Evolutionary conservation across 345 rosid species (phyloP), one percentile per base, ranked within the genome.

Genomic region (Gossypium sturtianum): DNA sequence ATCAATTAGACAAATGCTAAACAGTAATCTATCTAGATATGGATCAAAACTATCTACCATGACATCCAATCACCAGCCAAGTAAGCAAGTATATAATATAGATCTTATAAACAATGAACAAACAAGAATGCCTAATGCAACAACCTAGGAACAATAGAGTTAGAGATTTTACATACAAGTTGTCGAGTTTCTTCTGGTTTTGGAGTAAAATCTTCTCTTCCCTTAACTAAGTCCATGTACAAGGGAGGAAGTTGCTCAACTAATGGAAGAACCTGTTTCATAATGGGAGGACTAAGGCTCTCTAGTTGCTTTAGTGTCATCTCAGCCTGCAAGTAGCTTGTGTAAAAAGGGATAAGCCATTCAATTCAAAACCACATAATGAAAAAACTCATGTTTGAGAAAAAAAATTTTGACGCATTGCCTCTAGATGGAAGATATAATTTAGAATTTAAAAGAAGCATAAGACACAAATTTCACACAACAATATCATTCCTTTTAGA

Each of bases 131-230:
- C 20, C 11, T 11, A 19, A 27, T 43, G 23, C 29, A 71, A 23
- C 16, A 43, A 64, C 66, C 63, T 15, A 56, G 68, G 68, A 53
- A 44, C 44, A 66, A 29, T 11, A 22, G 25, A 41, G 27, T 10
- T 41, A 3, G 51, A 60, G 44, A 53, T 16, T 76, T 70, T 76
- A 86, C 99, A 43, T 89, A 95, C 99, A 77, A 95, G 93, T 82
- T 92, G 88, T 60, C 89, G 88, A 72, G 97, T 95, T 85, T 95
- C 98, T 86, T 93, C 99, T 53, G 99, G 99, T 83, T 86, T 95
- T 57, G 98, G 98, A 81, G 84, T 60, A 76, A 95, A 95, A 6
- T 93, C 99, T 87, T 95, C 98, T 85, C 96, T 89, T 80, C 99
- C 99, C 52, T 90, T 91, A 2, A 82, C 87, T 48, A 95, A 87